Evolutionary conservation across 1,284 basidiomycete species (phyloP), one percentile per base, ranked within the genome.

Genomic region (Calocybe gambosa): DNA sequence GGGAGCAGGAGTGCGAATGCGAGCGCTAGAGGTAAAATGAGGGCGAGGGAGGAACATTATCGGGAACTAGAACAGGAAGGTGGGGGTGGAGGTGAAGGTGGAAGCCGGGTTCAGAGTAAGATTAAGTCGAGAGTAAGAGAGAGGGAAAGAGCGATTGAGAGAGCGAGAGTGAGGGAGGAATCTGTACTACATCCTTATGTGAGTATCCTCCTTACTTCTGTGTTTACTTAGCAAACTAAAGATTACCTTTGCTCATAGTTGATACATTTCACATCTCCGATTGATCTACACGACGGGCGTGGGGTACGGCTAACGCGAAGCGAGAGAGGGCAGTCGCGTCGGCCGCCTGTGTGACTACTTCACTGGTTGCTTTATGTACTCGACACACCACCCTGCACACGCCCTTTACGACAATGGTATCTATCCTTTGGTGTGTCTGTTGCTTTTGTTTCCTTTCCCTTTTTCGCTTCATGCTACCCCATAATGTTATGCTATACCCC

Each of bases 181-280:
- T 35, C 19, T 20, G 45, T 5, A 35, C 19, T 52, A 20, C 51
- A 52, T 52, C 51, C 51, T 37, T 52, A 52, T 47, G 51, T 52
- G 28, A 29, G 51, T 29, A 5, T 50, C 29, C 36, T 39, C 20
- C 5, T 34, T 35, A 26, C 28, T 6, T 23, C 21, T 39, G 20
- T 21, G 21, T 26, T 16, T 38, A 16, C 13, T 15, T 34, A 12
- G 31, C 8, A 15, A 5, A 34, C 15, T 12, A 5, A 29, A 29
- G 28, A 29, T 23, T 23, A 13, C 9, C 13, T 34, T n/a, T 3
- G 3, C n/a, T 34, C 15, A 34, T 8, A 34, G 31, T 16, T 34
- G 31, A n/a, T 34, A 34, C 13, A 34, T 13, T 34, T 34, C 8
- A 34, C 31, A 6, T 34, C 31, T 34, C 31, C 31, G n/a, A 34